phyloP scores from a whole-genome alignment of 495 filamentous ascomycete species.

The Pseudotulostoma volvatum region DNA sequence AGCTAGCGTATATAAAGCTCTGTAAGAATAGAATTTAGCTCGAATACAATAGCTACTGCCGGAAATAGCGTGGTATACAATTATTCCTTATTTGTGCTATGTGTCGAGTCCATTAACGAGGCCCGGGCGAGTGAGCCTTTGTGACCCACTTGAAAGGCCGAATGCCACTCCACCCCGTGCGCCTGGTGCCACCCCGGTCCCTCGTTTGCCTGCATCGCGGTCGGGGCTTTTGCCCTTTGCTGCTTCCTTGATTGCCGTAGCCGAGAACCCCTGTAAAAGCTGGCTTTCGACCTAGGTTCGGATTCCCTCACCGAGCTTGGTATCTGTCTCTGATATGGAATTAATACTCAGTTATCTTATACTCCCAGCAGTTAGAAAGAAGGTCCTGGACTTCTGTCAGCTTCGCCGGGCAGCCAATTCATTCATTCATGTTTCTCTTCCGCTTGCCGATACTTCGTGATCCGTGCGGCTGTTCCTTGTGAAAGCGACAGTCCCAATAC shows the following conservation, averaged over 20 bases:
- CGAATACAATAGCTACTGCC: no score
- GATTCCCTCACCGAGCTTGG: not conserved
- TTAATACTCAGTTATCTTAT: not conserved
- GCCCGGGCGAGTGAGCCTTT: not conserved
- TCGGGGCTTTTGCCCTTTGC: not conserved
- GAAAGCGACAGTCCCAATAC: not conserved
- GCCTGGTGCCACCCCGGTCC: not conserved
- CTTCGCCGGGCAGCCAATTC: not conserved
- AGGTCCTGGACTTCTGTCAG: not conserved
- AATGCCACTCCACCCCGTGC: not conserved
- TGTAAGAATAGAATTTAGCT: not conserved
- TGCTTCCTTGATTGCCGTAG: not conserved
- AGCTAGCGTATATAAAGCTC: not conserved
- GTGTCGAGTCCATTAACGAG: not conserved
- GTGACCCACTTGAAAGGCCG: not conserved
- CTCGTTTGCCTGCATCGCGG: not conserved
- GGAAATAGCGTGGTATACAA: no score
- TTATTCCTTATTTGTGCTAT: not conserved
- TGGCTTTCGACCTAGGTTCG: not conserved
- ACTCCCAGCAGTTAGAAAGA: not conserved
- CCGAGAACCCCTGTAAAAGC: not conserved
- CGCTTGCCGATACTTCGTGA: not conserved
- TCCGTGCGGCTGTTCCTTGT: not conserved
- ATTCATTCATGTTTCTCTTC: not conserved
- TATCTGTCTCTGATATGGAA: not conserved